These are phyloP conservation scores for Emericellopsis atlantica DNA, from an alignment of 2,329 filamentous ascomycete genomes.

Conservation along the genomic window DNA sequence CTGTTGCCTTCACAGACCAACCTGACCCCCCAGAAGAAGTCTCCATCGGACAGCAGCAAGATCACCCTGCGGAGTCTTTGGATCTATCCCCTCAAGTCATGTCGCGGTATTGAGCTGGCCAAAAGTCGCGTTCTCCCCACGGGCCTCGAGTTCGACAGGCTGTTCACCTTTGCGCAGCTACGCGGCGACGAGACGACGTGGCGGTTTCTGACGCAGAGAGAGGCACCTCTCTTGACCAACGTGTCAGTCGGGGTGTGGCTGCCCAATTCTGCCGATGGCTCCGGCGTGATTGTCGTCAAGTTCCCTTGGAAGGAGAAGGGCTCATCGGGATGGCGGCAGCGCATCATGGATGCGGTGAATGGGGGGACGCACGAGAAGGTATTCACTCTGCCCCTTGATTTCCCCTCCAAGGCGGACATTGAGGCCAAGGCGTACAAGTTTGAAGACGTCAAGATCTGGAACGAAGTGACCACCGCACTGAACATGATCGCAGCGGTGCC, in stretches of 20 bases:
- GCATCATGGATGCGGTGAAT: conserved; percentile 34
- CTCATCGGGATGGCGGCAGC: conserved; percentile 7
- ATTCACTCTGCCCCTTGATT: conserved; percentile 52
- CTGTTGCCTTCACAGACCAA: neutral
- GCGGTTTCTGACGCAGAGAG: conserved; percentile 59
- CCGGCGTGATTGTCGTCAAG: conserved; percentile 46
- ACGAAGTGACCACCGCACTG: conserved; percentile 39
- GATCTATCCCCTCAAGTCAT: conserved; percentile 3
- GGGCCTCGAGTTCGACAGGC: conserved; percentile 67
- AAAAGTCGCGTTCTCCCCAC: conserved; percentile 50
- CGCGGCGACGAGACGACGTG: conserved; percentile 37
- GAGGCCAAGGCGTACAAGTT: conserved; percentile 43
- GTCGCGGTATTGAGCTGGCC: conserved; percentile 27
- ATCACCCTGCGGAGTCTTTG: conserved; percentile 2
- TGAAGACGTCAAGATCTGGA: conserved; percentile 54
- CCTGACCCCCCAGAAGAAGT: neutral
- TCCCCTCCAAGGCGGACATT: conserved; percentile 45
- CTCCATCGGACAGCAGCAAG: neutral
- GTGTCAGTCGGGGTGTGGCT: conserved; percentile 58
- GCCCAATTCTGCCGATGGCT: conserved; percentile 29
- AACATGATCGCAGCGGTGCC: conserved; percentile 48
- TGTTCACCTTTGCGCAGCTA: conserved; percentile 69
- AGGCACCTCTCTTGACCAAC: conserved; percentile 58
- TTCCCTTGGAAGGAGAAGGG: conserved; percentile 41
- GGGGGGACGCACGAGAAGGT: conserved; percentile 42